A percentile compares a stretch with the other conserved stretches of the same genome.
These are phyloP conservation scores for Calonectria pteridis DNA, from an alignment of 2,329 filamentous ascomycete genomes.

Conservation along the genomic window DNA sequence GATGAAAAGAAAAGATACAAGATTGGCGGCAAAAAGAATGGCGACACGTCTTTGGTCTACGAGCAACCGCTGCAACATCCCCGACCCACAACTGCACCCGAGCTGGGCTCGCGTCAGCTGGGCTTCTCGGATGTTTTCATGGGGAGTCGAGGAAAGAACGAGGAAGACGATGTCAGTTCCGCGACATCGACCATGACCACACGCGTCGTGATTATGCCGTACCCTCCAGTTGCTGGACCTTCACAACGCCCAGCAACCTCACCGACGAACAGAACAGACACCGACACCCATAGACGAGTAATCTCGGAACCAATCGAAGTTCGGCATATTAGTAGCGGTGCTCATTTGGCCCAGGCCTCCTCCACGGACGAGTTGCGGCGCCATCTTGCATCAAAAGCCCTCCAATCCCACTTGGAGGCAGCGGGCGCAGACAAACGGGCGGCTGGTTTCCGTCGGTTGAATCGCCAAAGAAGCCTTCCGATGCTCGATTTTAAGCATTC, in stretches of 20 bases:
- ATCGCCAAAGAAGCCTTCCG: neutral
- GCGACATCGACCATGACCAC: neutral
- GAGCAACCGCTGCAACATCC: neutral
- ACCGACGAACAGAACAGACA: neutral
- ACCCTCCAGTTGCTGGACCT: too few relatives aligned
- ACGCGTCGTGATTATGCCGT: neutral
- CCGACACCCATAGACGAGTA: too few relatives aligned
- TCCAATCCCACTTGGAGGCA: neutral
- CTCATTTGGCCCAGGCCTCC: neutral
- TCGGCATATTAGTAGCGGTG: neutral
- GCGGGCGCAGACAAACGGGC: neutral
- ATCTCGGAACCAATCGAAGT: neutral
- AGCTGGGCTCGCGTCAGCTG: neutral
- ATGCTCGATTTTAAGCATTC: neutral
- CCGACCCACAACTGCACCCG: neutral
- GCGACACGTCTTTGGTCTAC: neutral
- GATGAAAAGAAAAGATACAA: neutral
- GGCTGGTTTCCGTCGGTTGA: too few relatives aligned
- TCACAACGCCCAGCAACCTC: too few relatives aligned
- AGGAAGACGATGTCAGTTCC: neutral
- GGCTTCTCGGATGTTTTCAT: neutral
- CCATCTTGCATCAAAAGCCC: neutral
- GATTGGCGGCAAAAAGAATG: too few relatives aligned
- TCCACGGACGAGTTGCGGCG: neutral
- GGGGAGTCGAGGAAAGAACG: neutral